phyloP scores from a whole-genome alignment of 2,329 filamentous ascomycete genomes.

The Verticillium tricorpus region DNA sequence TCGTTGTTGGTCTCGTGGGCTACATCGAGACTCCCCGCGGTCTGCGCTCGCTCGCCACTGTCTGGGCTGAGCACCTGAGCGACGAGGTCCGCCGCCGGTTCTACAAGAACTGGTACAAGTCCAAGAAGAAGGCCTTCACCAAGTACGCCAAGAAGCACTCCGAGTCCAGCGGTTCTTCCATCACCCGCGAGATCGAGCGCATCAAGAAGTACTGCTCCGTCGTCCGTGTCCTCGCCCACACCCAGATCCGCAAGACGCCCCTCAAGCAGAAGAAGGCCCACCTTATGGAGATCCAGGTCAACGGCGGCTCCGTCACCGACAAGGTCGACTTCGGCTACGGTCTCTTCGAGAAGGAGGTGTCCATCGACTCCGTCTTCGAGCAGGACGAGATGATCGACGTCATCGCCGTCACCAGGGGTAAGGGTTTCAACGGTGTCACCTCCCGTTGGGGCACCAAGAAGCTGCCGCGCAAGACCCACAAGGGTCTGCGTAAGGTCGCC shows the following conservation, averaged over 20 bases:
- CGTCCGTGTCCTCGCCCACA: constrained; percentile 98
- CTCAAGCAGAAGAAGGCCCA: constrained; percentile 99
- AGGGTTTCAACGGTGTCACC: constrained; percentile 97
- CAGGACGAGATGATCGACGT: constrained; percentile 99
- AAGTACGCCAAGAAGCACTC: constrained; percentile 99
- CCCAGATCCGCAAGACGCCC: constrained; percentile 97
- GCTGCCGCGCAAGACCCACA: constrained; percentile 99
- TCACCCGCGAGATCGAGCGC: constrained; percentile 97
- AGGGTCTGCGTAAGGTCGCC: constrained; percentile 99
- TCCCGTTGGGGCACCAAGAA: constrained; percentile 99
- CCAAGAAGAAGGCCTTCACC: constrained; percentile 99
- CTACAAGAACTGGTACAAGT: constrained; percentile 99
- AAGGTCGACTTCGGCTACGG: constrained; percentile 95
- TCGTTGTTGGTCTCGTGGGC: constrained; percentile 98
- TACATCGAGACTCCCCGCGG: constrained; percentile 99
- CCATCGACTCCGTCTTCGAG: constrained; percentile 93
- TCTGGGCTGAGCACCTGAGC: constrained; percentile 98
- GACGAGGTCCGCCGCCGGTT: constrained; percentile 99
- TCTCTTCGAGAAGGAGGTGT: constrained; percentile 98
- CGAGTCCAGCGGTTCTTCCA: constrained; percentile 81
- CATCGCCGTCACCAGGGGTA: constrained; percentile 99
- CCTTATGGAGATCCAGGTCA: constrained; percentile 99
- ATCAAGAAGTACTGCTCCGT: constrained; percentile 99
- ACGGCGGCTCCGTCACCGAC: constrained; percentile 91
- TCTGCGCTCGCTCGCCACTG: constrained; percentile 97